Base-by-base conservation (phyloP, 106 monocot species). In the Acorus calamus region DNA sequence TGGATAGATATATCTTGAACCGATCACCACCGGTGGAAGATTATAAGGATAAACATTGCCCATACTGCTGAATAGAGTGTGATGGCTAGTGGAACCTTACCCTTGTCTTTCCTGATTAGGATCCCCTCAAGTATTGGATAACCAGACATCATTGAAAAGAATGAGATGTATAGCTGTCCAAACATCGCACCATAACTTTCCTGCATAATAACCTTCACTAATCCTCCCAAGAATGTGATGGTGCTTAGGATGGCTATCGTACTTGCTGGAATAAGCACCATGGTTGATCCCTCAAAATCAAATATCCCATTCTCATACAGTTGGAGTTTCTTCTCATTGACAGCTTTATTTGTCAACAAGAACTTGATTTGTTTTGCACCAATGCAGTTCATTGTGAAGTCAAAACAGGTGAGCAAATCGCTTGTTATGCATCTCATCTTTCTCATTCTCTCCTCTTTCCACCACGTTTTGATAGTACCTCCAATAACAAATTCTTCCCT, bases 41-140 rank as follows among this genome's bases (percentile, higher is more conserved):
- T 28, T 28, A 28, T 28, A 28, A 28, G 28, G 28, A 28, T 28
- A 28, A 28, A 28, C 28, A 28, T 28, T 28, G 28, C 28, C 28
- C 28, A 28, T 28, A 28, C 28, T 28, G 28, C 28, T 28, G 28
- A 28, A 28, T 28, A 28, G 28, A 28, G 28, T 28, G 55, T 55
- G n/a, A 55, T 55, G 55, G 55, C 9, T 8, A n/a, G 0, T 10
- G 55, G 55, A 55, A 55, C 55, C 10, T 11, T 55, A 10, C 55
- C 55, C n/a, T n/a, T 55, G 55, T 7, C 6, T 11, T 11, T 55
- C 13, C 55, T 55, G 9, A 10, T 55, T 55, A 55, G 9, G 55
- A 55, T 55, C n/a, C 55, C 55, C 13, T 55, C 55, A 1, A 55
- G 55, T 12, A 55, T 12, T n/a, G 55, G 55, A 55, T 55, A 55